A percentile compares a stretch with the other conserved stretches of the same genome.
These are phyloP conservation scores for Alternaria sp. DNA, from an alignment of 2,329 filamentous ascomycete species.

Conservation along the genomic window DNA sequence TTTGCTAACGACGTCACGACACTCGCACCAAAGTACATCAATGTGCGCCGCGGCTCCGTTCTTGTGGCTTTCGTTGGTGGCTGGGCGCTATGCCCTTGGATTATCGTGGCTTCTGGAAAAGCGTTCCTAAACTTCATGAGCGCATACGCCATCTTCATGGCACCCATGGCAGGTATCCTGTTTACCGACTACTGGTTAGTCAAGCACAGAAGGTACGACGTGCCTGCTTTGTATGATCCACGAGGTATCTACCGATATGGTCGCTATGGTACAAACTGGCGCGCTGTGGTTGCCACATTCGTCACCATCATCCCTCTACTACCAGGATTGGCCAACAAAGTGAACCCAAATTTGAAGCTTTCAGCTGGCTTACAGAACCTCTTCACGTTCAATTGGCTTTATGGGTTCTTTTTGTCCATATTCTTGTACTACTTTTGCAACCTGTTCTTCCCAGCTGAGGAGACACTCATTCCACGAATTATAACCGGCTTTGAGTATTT, in stretches of 20 bases:
- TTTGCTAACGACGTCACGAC: not conserved
- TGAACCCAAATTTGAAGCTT: slow-evolving; percentile 27
- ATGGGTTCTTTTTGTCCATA: slow-evolving; percentile 37
- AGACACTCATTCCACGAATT: slow-evolving; percentile 39
- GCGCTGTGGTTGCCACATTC: slow-evolving; percentile 27
- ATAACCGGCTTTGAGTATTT: slow-evolving; percentile 17
- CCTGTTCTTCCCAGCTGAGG: slow-evolving; percentile 44
- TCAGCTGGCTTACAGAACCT: slow-evolving; percentile 28
- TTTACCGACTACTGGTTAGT: slow-evolving; percentile 36
- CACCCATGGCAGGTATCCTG: slow-evolving; percentile 4
- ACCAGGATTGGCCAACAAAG: slow-evolving; percentile 29
- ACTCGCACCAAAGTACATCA: not conserved
- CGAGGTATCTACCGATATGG: slow-evolving; percentile 26
- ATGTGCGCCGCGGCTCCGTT: not conserved
- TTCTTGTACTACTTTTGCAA: slow-evolving; percentile 41
- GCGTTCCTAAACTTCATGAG: not conserved
- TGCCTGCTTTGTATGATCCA: slow-evolving; percentile 16
- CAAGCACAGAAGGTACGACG: slow-evolving; percentile 16
- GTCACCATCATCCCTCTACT: slow-evolving; percentile 26
- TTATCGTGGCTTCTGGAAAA: not conserved
- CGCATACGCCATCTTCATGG: not conserved
- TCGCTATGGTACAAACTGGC: slow-evolving; percentile 33
- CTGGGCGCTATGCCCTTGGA: not conserved
- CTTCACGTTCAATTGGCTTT: slow-evolving; percentile 52
- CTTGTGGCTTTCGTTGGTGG: not conserved